Evolutionary conservation across 345 rosid genomes (phyloP), one percentile per base, ranked within the genome.

Genomic region (Camelina hispida): DNA sequence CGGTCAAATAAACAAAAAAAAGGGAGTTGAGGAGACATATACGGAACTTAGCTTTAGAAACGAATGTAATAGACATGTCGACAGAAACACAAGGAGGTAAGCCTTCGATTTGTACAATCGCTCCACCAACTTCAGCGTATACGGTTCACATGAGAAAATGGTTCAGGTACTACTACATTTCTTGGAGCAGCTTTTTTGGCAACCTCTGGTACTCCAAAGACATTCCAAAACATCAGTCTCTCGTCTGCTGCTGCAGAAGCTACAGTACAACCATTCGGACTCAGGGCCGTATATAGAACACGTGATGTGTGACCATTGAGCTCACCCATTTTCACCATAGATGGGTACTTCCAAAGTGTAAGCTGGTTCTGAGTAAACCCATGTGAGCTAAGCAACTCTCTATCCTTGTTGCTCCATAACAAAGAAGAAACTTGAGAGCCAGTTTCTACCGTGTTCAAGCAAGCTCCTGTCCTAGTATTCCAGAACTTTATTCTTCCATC

Each of bases 51-150:
- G 95, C 92, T 61, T 78, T 66, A n/a, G 85, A 86, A 20, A 92
- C 87, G 70, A 88, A 86, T 0, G 92, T 85, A 47, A 95, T 91
- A 1, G 93, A 85, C 96, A 95, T 92, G 81, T 90, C 94, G 17
- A 92, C 99, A 0, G 99, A 92, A 40, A 95, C 93, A 35, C 73
- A 76, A 83, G 86, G 81, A 0, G 93, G 93, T 43, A 85, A 80
- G 66, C 92, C 93, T 66, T 87, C 89, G 0, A 80, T 85, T 9
- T 83, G 73, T 44, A 86, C 83, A 66, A 85, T 87, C 14, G 93
- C 81, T 28, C 85, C 87, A 40, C 98, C 99, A 44, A 90, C 86
- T 44, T 95, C 99, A 71, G n/a, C 65, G 73, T 28, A 69, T 69
- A 69, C 40, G 65, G 28, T 15, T 69, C 43, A 69, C 28, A 42